These are phyloP conservation scores for Eimeria acervulina DNA, from an alignment of 169 alveolate genomes.

Conservation along the genomic window DNA sequence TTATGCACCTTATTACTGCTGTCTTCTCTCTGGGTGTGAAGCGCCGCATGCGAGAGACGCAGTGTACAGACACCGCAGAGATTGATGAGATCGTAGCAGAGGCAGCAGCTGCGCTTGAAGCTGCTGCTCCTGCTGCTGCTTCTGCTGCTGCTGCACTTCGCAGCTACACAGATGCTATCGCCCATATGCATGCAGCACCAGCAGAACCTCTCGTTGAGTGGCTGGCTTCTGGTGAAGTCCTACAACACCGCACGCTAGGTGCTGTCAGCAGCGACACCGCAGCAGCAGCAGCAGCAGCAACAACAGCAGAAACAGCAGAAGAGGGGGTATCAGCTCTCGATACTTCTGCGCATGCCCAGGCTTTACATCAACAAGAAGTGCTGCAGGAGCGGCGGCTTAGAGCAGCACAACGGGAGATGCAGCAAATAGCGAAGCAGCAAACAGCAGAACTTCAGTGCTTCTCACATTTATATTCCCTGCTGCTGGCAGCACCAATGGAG, in stretches of 20 bases:
- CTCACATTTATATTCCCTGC: not conserved
- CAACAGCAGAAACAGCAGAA: not conserved
- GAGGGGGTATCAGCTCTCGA: not conserved
- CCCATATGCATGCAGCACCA: not conserved
- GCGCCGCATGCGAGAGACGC: constrained; percentile 7
- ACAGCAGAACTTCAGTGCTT: not conserved
- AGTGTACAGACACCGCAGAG: constrained; percentile 12
- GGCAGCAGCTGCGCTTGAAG: not conserved
- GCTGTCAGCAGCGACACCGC: not conserved
- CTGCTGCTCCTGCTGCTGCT: constrained; percentile 25
- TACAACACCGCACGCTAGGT: not conserved
- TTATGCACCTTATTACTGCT: not conserved
- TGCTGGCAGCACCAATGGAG: constrained; percentile 21
- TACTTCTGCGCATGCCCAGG: not conserved
- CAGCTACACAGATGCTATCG: not conserved
- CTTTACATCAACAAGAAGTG: not conserved
- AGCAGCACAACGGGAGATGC: not conserved
- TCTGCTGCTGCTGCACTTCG: constrained; percentile 47
- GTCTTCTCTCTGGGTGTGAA: not conserved
- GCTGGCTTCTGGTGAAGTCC: not conserved
- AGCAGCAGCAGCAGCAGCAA: not conserved
- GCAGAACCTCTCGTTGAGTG: constrained; percentile 65
- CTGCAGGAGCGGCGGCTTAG: constrained; percentile 6
- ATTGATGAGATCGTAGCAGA: constrained; percentile 21
- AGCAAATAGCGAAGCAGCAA: not conserved